Base-by-base conservation (phyloP, 345 rosid species). In the Durio zibethinus region DNA sequence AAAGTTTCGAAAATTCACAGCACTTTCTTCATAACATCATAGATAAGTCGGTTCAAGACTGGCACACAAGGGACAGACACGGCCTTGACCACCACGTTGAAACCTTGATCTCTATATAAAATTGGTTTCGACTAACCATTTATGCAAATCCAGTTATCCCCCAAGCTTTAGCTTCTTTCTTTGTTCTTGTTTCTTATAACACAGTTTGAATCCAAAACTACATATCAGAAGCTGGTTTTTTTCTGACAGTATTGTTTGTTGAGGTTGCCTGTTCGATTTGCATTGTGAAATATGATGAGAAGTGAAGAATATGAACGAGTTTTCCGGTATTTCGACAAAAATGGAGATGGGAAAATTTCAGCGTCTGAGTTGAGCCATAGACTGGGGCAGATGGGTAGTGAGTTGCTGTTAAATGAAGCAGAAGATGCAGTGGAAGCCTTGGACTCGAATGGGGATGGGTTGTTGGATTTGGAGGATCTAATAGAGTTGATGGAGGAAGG, bases 371-470 rank as follows among this genome's bases (percentile, higher is more conserved):
- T 87, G 25, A 79, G 76, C 63, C 75, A 50, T 9, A 78, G 83
- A 1, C 53, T 86, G 5, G 78, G 84, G 2, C 60, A 71, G 60
- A 54, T 81, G 10, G 87, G 81, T 0, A 78, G 79, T 7, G 85
- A 85, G 71, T 16, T 86, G 77, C 20, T 57, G 40, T 20, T 80
- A 1, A 33, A 70, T 1, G 90, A 85, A 48, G 92, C 73, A 10
- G 82, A 85, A 61, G 29, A 38, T 2, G 86, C 73, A 6, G 76
- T 87, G 0, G 75, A 75, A 65, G 63, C 69, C 11, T 21, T 83
- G 69, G 90, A 83, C 74, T 83, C 86, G 0, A 86, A 86, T 15
- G 84, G 89, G 3, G 92, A 87, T 27, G 92, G 92, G 27, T 56
- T 84, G 57, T 31, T 87, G 76, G 86, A 78, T 7, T 27, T 86